Evolutionary conservation across 2,329 filamentous ascomycete species (phyloP).

Genomic region (Ophiostoma sp.): DNA sequence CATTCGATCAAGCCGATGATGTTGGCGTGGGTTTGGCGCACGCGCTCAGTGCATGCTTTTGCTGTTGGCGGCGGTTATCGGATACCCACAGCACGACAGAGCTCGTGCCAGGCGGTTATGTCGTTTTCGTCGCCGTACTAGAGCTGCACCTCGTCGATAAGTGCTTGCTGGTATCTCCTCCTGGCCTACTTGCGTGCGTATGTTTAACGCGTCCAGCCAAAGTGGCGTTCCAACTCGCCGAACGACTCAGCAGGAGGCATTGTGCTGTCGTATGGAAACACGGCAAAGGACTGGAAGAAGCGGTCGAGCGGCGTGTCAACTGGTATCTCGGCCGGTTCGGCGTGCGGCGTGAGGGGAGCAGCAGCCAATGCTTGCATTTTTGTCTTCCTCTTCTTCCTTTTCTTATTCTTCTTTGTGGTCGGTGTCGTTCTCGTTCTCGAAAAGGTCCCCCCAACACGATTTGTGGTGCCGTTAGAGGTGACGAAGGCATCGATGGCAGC

Average conservation of each 20-base stretch:
- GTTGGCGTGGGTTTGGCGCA: slow-evolving; percentile 22
- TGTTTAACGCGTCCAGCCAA: not conserved
- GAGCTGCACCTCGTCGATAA: slow-evolving; percentile 15
- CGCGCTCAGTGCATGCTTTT: not conserved
- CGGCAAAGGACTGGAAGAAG: slow-evolving; percentile 12
- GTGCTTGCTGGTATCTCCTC: not conserved
- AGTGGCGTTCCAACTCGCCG: not conserved
- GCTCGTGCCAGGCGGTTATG: slow-evolving; percentile 16
- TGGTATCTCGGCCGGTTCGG: not conserved
- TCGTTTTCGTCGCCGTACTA: slow-evolving; percentile 21
- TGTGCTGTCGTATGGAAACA: slow-evolving; percentile 13
- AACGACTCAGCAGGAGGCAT: slow-evolving; percentile 10
- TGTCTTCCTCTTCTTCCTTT: not conserved
- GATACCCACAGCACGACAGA: slow-evolving; percentile 18
- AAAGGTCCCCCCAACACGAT: not conserved
- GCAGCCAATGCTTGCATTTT: not conserved
- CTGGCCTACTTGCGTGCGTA: not conserved
- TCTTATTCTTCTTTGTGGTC: not conserved
- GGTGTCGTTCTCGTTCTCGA: not conserved
- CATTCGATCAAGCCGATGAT: slow-evolving; percentile 24
- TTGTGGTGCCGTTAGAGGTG: not conserved
- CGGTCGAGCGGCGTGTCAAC: slow-evolving; percentile 16
- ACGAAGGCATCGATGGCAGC: not conserved
- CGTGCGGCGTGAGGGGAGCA: not conserved
- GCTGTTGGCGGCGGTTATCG: not conserved